Evolutionary conservation across 805 yeast species (phyloP).

Genomic region (Komagataella mondaviorum): DNA sequence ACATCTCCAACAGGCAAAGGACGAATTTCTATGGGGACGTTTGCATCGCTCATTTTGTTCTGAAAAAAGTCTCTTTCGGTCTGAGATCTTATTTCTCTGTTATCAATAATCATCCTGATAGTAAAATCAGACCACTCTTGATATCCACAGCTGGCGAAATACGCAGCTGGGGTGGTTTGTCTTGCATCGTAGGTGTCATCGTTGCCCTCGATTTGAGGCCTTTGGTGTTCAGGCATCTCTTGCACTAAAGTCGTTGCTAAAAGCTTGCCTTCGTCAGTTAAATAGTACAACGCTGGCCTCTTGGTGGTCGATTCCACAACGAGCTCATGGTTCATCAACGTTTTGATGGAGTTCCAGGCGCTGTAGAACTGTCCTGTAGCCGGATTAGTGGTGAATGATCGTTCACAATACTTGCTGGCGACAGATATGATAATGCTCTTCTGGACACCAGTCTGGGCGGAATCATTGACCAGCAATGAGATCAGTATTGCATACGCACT

Average conservation of each 20-base stretch:
- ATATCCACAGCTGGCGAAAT: slow-evolving; percentile 13
- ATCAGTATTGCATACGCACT: slow-evolving; percentile 79
- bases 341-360: slow-evolving; percentile 65
- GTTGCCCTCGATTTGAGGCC: background rate
- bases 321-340: slow-evolving; percentile 45
- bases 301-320: slow-evolving; percentile 32
- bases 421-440: slow-evolving; percentile 41
- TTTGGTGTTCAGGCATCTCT: slow-evolving; percentile 21
- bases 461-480: slow-evolving; percentile 38
- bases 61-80: slow-evolving; percentile 60
- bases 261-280: slow-evolving; percentile 59
- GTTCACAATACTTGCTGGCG: slow-evolving; percentile 44
- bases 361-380: slow-evolving; percentile 50
- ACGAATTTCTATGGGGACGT: slow-evolving; percentile 36
- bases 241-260: slow-evolving; percentile 44
- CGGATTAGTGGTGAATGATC: slow-evolving; percentile 46
- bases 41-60: slow-evolving; percentile 32
- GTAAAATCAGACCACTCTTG: slow-evolving; percentile 58
- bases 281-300: slow-evolving; percentile 41
- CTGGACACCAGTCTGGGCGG: slow-evolving; percentile 39
- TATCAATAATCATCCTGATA: slow-evolving; percentile 57
- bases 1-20: slow-evolving; percentile 78
- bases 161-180: background rate
- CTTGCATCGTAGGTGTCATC: background rate
- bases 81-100: slow-evolving; percentile 64